Conservation (phyloP, 495 filamentous ascomycete genomes). For the Mytilinidion resinicola region DNA sequence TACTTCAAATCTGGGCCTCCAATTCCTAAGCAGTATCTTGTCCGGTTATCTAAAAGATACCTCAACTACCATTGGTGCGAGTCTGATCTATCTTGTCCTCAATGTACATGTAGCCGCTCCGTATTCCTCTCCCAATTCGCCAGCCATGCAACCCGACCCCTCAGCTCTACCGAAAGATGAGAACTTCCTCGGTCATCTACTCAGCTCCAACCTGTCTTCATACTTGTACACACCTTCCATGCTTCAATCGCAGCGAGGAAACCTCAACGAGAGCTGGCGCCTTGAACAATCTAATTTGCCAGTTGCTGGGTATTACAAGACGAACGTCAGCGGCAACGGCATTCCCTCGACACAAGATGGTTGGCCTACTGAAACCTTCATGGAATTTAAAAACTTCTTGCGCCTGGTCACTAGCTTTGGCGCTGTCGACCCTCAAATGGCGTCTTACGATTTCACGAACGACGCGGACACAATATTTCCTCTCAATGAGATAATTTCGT, state of each 20-base stretch:
- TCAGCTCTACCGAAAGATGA: conserved; percentile 29
- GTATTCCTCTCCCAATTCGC: conserved; percentile 29
- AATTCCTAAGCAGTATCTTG: conserved; percentile 44
- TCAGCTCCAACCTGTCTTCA: conserved; percentile 39
- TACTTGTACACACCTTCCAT: conserved; percentile 51
- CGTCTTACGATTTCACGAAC: conserved; percentile 43
- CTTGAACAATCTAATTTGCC: conserved; percentile 43
- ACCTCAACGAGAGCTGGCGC: conserved; percentile 55
- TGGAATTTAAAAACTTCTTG: conserved; percentile 46
- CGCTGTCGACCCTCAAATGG: conserved; percentile 50
- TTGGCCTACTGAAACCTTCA: conserved; percentile 54
- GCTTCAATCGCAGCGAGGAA: conserved; percentile 44
- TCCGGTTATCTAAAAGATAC: conserved; percentile 45
- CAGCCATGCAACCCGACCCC: conserved; percentile 39
- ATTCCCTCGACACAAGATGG: conserved; percentile 52
- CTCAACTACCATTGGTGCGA: conserved; percentile 42
- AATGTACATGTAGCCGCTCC: conserved; percentile 56
- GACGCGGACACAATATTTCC: conserved; percentile 43
- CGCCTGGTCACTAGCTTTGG: conserved; percentile 51
- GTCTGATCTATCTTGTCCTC: conserved; percentile 44
- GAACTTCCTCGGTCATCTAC: conserved; percentile 22
- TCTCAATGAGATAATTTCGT: conserved; percentile 32
- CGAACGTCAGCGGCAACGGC: conserved; percentile 33
- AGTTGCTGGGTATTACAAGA: conserved; percentile 47
- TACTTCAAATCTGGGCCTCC: conserved; percentile 44